Conservation (phyloP, 2,329 filamentous ascomycete genomes). For the Paraconiothyrium sp. region DNA sequence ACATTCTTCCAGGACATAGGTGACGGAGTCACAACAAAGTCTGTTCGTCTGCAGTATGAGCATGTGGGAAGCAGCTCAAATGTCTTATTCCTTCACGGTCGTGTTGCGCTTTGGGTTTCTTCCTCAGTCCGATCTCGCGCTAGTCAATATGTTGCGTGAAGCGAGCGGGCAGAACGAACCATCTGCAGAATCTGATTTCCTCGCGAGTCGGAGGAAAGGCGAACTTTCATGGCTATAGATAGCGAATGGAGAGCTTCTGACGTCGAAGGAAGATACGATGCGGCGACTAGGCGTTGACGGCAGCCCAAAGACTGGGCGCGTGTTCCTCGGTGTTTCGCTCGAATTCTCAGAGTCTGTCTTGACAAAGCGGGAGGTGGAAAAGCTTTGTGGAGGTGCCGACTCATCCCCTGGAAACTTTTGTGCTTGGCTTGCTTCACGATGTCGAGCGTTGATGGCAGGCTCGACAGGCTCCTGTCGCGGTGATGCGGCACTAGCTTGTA, state of each 20-base stretch:
- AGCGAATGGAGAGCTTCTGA: constrained; percentile 17
- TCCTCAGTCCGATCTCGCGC: background rate
- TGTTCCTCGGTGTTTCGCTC: background rate
- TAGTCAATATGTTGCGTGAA: background rate
- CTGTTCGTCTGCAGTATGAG: background rate
- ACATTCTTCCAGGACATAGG: background rate
- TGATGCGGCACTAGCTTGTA: background rate
- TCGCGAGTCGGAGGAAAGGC: constrained; percentile 13
- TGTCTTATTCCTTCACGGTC: background rate
- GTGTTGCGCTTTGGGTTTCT: background rate
- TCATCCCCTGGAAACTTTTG: background rate
- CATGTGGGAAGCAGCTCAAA: background rate
- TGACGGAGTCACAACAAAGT: background rate
- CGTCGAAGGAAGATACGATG: constrained; percentile 12
- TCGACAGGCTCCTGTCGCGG: background rate
- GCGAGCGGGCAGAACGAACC: background rate
- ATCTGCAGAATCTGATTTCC: background rate
- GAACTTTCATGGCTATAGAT: constrained; percentile 17
- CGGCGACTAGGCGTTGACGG: constrained; percentile 15
- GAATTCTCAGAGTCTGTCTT: background rate
- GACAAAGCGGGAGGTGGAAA: background rate
- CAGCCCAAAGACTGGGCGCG: constrained; percentile 17
- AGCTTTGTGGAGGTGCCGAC: too few species aligned
- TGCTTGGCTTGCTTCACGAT: background rate
- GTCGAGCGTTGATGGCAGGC: background rate